Conservation (phyloP, 1,284 basidiomycete genomes). For the Ganoderma multipileum region DNA sequence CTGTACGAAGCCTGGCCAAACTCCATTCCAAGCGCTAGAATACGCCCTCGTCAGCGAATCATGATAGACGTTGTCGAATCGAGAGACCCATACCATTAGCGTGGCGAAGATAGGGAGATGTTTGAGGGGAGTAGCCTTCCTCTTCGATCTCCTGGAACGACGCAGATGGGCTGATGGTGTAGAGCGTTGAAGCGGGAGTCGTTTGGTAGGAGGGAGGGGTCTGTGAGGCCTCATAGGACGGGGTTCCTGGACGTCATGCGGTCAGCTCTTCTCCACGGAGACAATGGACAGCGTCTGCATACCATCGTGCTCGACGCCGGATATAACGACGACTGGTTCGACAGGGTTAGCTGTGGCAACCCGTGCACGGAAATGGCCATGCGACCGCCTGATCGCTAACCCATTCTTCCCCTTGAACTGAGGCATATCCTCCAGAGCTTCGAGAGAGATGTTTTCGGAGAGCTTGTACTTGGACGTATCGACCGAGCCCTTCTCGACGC, state of each 20-base stretch:
- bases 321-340: background rate
- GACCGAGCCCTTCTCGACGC: background rate
- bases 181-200: background rate
- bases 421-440: slow-evolving; percentile 5
- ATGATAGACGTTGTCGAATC: background rate
- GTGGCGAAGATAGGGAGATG: background rate
- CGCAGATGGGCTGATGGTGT: background rate
- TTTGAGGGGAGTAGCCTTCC: background rate
- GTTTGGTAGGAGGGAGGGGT: background rate
- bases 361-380: background rate
- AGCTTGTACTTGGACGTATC: background rate
- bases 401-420: slow-evolving; percentile 18
- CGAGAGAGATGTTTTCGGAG: background rate
- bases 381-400: slow-evolving; percentile 11
- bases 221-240: background rate
- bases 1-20: background rate
- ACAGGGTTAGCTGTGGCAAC: background rate
- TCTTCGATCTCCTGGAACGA: background rate
- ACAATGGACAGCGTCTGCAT: background rate
- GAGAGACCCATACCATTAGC: background rate
- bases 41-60: background rate
- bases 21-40: slow-evolving; percentile 9
- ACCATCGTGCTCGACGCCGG: background rate
- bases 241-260: background rate
- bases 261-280: background rate